A percentile compares a stretch with the other conserved stretches of the same genome.
Conservation (phyloP, 1,284 basidiomycete species). For the Stereum hirsutum region DNA sequence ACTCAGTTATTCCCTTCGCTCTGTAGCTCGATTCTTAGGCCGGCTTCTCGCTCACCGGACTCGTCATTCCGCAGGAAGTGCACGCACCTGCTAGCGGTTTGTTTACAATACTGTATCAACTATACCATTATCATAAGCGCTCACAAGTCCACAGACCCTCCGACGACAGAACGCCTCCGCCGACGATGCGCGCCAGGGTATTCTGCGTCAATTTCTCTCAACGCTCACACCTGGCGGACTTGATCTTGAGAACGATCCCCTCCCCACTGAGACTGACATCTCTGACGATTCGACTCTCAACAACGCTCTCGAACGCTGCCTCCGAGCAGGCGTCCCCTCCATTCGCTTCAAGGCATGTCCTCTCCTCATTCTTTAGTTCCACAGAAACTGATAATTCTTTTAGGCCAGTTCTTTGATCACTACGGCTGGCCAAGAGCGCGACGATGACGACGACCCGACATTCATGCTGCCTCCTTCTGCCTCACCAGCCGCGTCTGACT, state of each 20-base stretch:
- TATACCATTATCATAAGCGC: too few species aligned
- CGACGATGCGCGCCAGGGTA: background rate
- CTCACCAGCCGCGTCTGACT: too few species aligned
- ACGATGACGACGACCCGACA: too few species aligned
- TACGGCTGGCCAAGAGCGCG: too few species aligned
- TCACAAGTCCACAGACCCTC: background rate
- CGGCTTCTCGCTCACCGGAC: slow-evolving; percentile 44
- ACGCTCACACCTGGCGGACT: too few species aligned
- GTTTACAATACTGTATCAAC: too few species aligned
- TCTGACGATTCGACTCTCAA: slow-evolving; percentile 27
- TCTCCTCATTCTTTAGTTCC: too few species aligned
- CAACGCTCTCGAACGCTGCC: slow-evolving; percentile 38
- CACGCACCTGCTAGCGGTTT: slow-evolving; percentile 31
- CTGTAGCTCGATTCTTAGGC: slow-evolving; percentile 37
- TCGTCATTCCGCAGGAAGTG: slow-evolving; percentile 33
- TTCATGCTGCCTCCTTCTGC: too few species aligned
- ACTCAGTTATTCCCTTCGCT: slow-evolving; percentile 37
- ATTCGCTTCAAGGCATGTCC: slow-evolving; percentile 40
- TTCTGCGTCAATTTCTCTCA: background rate
- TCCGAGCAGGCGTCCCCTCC: slow-evolving; percentile 31
- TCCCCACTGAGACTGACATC: slow-evolving; percentile 10
- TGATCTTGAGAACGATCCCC: too few species aligned
- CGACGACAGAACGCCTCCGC: background rate
- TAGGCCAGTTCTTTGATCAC: too few species aligned
- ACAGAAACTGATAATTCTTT: too few species aligned